Percentiles rank a stretch among this genome's conserved stretches.
Evolutionary conservation across 208 protist species (phyloP).

Genomic region (Vickermania ingenoplastis): DNA sequence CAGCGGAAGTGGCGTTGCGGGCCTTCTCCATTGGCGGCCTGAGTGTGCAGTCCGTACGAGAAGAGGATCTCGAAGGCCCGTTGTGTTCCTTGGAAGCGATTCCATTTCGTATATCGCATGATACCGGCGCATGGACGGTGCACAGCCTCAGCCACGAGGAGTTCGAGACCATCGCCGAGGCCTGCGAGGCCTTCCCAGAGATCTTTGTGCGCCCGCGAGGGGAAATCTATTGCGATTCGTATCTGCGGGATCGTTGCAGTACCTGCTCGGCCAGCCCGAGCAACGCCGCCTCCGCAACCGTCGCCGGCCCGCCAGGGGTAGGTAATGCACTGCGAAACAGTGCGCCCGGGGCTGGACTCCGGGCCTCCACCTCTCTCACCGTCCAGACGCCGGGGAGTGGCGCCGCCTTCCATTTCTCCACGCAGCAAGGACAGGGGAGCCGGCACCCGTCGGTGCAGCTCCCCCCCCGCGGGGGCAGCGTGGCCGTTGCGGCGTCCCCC

Average conservation of each 20-base stretch:
- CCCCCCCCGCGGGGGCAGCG: not conserved
- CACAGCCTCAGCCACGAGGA: slow-evolving; percentile 51
- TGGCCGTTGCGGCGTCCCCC: not conserved
- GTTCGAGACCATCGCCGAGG: slow-evolving; percentile 60
- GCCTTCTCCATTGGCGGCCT: not conserved
- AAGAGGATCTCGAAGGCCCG: not conserved
- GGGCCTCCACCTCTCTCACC: not conserved
- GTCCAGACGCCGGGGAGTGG: not conserved
- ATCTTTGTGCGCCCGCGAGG: slow-evolving; percentile 54
- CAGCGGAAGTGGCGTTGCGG: not conserved
- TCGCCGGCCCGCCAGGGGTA: not conserved
- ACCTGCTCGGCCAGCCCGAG: not conserved
- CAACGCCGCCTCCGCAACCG: not conserved
- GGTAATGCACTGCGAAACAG: not conserved
- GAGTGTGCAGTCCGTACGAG: not conserved
- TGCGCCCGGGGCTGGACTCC: not conserved
- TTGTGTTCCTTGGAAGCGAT: slow-evolving; percentile 15
- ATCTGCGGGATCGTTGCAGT: slow-evolving; percentile 1
- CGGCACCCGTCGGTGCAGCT: not conserved
- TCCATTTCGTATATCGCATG: slow-evolving; percentile 45
- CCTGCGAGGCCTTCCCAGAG: slow-evolving; percentile 53
- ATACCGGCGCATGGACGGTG: slow-evolving; percentile 67
- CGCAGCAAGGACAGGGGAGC: not conserved
- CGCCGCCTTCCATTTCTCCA: no score
- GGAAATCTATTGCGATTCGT: slow-evolving; percentile 5